Evolutionary conservation across 805 yeast species (phyloP).

Genomic region (Starmera caribaea): DNA sequence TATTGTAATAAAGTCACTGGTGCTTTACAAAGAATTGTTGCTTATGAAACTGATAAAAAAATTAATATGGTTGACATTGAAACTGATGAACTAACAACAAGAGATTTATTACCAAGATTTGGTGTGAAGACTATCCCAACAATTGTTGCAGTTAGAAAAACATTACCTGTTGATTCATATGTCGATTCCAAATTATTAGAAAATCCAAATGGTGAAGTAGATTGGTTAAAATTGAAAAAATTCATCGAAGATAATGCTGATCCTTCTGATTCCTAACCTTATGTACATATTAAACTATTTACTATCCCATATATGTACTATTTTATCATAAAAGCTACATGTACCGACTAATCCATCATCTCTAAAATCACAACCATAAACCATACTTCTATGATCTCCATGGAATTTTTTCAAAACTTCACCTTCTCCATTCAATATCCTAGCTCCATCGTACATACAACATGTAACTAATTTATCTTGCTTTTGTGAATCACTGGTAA

Average conservation of each 20-base stretch:
- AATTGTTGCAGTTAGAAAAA: constrained; percentile 56
- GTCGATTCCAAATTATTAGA: constrained; percentile 12
- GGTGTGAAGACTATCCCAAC: constrained; percentile 52
- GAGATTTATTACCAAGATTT: constrained; percentile 48
- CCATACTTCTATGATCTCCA: constrained; percentile 81
- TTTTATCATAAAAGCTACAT: constrained; percentile 86
- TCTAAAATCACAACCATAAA: constrained; percentile 81
- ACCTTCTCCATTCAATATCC: constrained; percentile 38
- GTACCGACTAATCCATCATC: constrained; percentile 49
- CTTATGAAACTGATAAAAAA: constrained; percentile 36
- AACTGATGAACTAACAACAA: constrained; percentile 55
- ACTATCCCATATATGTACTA: constrained; percentile 62
- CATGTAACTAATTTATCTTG: constrained; percentile 57
- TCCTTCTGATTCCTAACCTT: constrained; percentile 8
- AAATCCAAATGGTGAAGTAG: constrained; percentile 26
- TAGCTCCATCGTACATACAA: constrained; percentile 95
- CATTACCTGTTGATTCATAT: constrained; percentile 40
- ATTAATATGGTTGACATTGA: constrained; percentile 65
- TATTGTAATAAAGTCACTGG: constrained; percentile 54
- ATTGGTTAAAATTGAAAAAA: constrained; percentile 31
- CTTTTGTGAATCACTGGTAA: constrained; percentile 44
- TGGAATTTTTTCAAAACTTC: constrained; percentile 37
- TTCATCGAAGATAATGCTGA: constrained; percentile 36
- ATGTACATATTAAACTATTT: not conserved
- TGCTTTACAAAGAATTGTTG: constrained; percentile 43